These are phyloP conservation scores for Durio zibethinus DNA, from an alignment of 345 rosid species.

Conservation along the genomic window DNA sequence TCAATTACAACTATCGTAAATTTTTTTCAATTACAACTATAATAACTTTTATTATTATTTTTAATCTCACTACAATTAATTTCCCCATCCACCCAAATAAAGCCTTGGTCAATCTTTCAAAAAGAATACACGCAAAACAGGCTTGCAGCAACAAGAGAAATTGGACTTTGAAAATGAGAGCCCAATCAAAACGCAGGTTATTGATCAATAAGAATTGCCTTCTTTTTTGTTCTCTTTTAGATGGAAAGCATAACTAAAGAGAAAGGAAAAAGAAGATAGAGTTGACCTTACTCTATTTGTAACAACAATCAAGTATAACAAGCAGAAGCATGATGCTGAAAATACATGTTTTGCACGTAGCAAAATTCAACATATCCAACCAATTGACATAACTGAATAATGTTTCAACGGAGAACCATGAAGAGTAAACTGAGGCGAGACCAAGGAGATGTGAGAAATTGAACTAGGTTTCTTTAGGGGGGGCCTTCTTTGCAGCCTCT, in stretches of 20 bases:
- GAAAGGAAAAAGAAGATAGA: neutral
- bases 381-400: neutral
- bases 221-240: neutral
- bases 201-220: neutral
- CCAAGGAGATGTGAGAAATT: neutral
- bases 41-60: no score
- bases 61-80: no score
- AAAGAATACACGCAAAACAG: no score
- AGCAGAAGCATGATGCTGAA: neutral
- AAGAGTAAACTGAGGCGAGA: neutral
- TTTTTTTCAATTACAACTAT: no score
- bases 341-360: neutral
- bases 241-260: neutral
- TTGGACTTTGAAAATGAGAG: neutral
- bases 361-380: neutral
- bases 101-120: no score
- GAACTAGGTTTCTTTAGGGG: conserved; percentile 22
- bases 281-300: neutral
- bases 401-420: neutral
- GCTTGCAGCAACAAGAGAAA: neutral
- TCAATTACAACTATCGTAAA: no score
- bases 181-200: neutral
- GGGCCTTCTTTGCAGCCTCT: conserved; percentile 86
- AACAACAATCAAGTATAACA: neutral
- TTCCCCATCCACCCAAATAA: no score